A percentile compares a stretch with the other conserved stretches of the same genome.
phyloP scores from a whole-genome alignment of 176 grass and related monocot species.

The Urochloa ruziziensis region DNA sequence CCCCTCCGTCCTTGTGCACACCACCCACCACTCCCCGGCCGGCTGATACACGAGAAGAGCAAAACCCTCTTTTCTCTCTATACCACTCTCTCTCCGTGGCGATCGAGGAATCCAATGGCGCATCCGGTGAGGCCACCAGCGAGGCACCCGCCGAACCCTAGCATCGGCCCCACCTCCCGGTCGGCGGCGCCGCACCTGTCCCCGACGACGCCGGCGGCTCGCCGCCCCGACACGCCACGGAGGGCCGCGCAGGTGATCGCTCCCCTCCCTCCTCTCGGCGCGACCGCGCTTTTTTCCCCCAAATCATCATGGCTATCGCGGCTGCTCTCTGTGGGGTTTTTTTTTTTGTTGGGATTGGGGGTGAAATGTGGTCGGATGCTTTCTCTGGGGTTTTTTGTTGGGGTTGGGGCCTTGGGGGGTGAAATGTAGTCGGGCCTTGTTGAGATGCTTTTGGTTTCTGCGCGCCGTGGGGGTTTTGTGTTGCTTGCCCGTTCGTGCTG shows the following conservation, averaged over 20 bases:
- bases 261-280: not conserved
- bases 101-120: constrained; percentile 28
- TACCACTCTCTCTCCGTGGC: not conserved
- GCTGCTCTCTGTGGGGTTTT: not conserved
- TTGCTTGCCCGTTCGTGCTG: not conserved
- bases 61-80: constrained; percentile 18
- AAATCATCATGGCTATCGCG: not conserved
- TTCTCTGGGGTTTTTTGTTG: no score
- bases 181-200: not conserved
- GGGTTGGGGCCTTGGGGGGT: no score
- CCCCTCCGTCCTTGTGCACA: not conserved
- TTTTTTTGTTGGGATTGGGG: no score
- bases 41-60: not conserved
- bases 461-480: not conserved
- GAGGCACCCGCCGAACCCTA: not conserved
- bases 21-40: not conserved
- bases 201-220: not conserved
- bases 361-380: not conserved
- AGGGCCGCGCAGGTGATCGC: constrained; percentile 26
- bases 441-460: not conserved
- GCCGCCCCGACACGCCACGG: not conserved
- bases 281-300: not conserved
- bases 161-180: not conserved
- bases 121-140: not conserved
- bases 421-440: not conserved